Evolutionary conservation across 2,329 filamentous ascomycete genomes (phyloP).

Genomic region (Seiridium cupressi): DNA sequence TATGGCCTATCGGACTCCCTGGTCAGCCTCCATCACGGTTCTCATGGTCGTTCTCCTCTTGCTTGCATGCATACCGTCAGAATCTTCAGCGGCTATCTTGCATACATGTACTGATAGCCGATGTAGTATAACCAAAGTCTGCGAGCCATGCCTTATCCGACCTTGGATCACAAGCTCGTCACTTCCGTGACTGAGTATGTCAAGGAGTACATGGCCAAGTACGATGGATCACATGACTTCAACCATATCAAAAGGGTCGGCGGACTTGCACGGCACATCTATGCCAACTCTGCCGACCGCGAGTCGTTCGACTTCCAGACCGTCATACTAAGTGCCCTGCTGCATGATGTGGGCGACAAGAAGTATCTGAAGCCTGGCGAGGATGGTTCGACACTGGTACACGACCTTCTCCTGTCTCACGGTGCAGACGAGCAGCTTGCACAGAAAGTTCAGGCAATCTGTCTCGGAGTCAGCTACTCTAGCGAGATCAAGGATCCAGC

Average conservation of each 20-base stretch:
- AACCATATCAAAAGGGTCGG: conserved; percentile 79
- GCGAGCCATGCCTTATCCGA: not conserved
- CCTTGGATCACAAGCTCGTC: conserved; percentile 43
- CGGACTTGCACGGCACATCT: conserved; percentile 66
- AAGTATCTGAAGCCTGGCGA: conserved; percentile 69
- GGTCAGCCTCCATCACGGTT: not conserved
- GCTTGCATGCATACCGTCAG: not conserved
- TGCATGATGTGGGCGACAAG: conserved; percentile 87
- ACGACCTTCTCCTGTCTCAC: conserved; percentile 50
- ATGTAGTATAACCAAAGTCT: not conserved
- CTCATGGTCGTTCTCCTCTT: not conserved
- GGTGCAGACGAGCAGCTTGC: conserved; percentile 61
- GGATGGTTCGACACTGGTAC: conserved; percentile 55
- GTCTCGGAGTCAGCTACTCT: conserved; percentile 75
- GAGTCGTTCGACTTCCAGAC: conserved; percentile 45
- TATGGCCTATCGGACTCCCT: not conserved
- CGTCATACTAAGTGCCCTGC: conserved; percentile 68
- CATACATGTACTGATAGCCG: conserved; percentile 4
- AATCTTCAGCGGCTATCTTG: conserved; percentile 8
- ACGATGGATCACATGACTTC: conserved; percentile 88
- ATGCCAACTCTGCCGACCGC: conserved; percentile 35
- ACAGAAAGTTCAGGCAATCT: conserved; percentile 67
- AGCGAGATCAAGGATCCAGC: conserved; percentile 67
- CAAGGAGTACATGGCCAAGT: conserved; percentile 69
- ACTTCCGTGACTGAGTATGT: conserved; percentile 61